Evolutionary conservation across 2,329 filamentous ascomycete genomes (phyloP), one percentile per base, ranked within the genome.

Genomic region (Talaromyces funiculosus): DNA sequence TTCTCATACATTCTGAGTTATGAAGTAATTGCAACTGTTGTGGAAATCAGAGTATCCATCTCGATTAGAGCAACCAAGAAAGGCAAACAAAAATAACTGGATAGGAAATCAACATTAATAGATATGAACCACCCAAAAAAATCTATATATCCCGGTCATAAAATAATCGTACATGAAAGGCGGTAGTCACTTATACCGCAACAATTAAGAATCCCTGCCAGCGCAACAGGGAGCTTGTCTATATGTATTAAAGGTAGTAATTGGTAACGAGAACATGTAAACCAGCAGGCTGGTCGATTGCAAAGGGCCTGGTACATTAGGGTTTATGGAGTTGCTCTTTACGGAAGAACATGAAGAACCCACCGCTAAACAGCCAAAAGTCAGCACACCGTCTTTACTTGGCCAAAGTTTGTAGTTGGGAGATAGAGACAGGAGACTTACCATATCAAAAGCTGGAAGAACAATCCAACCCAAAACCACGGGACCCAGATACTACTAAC

Each of bases 381-480:
- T 51, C 10, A 51, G 47, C 29, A 51, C 9, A 35, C 1, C 3
- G 2, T 22, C 10, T 16, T 51, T 63, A 74, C 76, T 66, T 63
- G 74, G 76, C 66, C 83, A 45, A 53, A 2, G 6, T 14, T 3
- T 16, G 4, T 2, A 16, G 2, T 16, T 2, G 20, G 3, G 9
- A 29, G 14, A 18, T 7, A 9, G 3, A 6, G 16, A 3, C 1
- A 7, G 16, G 79, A 68, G 80, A 86, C 53, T 82, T 81, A 70
- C 83, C 75, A 86, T 63, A 88, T 80, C 22, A 79, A 71, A 57
- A 86, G 69, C 68, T 89, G 86, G 59, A 83, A 76, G 7, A 78
- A 61, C 37, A 88, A 68, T 54, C 80, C 82, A 61, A 86, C 74
- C 85, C 85, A 88, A 69, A 88, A 87, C 77, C 80, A 83, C 16